Evolutionary conservation across 2,329 filamentous ascomycete species (phyloP).

Genomic region (Xylaria sp.): DNA sequence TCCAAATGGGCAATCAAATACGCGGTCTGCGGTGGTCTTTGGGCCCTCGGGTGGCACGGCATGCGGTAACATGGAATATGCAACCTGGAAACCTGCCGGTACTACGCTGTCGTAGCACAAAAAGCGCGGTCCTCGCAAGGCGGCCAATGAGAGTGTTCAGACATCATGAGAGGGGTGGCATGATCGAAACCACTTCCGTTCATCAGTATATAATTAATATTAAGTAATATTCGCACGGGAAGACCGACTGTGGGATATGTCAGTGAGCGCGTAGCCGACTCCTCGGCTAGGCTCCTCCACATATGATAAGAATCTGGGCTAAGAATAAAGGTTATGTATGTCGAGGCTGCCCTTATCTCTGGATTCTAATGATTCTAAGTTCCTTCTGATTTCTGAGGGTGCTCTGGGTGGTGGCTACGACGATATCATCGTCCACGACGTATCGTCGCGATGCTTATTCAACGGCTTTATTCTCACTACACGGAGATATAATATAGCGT

Average conservation of each 20-base stretch:
- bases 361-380: not conserved
- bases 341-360: constrained; percentile 19
- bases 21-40: constrained; percentile 40
- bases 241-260: constrained; percentile 9
- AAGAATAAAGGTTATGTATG: constrained; percentile 6
- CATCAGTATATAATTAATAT: constrained; percentile 10
- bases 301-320: not conserved
- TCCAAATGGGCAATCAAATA: constrained; percentile 32
- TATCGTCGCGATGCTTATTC: constrained; percentile 8
- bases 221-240: constrained; percentile 1
- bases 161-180: constrained; percentile 20
- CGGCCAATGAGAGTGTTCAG: constrained; percentile 30
- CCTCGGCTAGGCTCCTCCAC: not conserved
- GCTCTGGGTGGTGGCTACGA: not conserved
- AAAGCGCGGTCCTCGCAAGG: constrained; percentile 36
- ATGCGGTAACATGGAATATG: constrained; percentile 30
- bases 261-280: constrained; percentile 12
- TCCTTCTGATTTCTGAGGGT: not conserved
- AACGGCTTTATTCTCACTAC: constrained; percentile 17
- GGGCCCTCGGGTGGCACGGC: constrained; percentile 35
- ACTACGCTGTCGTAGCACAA: constrained; percentile 34
- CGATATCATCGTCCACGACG: constrained; percentile 30
- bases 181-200: constrained; percentile 22
- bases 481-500: constrained; percentile 13
- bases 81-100: constrained; percentile 28